Evolutionary conservation across 352 stramenopile species (phyloP), one percentile per base, ranked within the genome.

Genomic region (Phytophthora fragariaefolia): DNA sequence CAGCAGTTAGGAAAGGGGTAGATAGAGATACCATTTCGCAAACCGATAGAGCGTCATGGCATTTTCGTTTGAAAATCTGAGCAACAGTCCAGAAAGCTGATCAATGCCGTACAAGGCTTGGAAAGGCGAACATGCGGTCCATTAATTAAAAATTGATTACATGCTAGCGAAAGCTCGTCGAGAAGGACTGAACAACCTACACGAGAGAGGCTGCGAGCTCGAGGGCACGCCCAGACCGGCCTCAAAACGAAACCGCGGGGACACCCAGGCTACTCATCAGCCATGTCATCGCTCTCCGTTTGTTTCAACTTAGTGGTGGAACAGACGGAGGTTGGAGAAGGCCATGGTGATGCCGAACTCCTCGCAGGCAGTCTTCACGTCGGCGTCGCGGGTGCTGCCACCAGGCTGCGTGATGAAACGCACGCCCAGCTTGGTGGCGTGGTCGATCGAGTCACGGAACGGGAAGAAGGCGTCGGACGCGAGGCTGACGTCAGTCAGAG

Each of bases 281-380:
- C 42, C 49, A 56, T 72, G 49, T 65, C 65, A 63, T 59, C 57
- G 51, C 52, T 57, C 46, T 66, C 20, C 40, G 40, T 36, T 43
- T 23, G 27, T 54, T 58, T 45, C 47, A 40, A 57, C 62, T 77
- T 99, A 99, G 90, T 99, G 98, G 88, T 99, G 98, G 90, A 99
- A 99, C 43, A 99, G 92, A 71, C 98, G 92, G 55, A 99, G 81
- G 74, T 96, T 97, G 32, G 97, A 99, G 73, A 99, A 98, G 53
- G 93, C 97, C 98, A 99, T 99, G 47, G 94, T 95, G 86, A 99
- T 99, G 59, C 95, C 97, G 74, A 99, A 99, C 78, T 99, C 97
- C 55, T 99, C 86, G 71, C 95, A 99, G 36, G 97, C 97, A 30
- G 83, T 67, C 63, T 96, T 93, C 52, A 99, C 98, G 45, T 99